phyloP scores from a whole-genome alignment of 306 rosid genomes.

The Oxytropis ochrocephala region DNA sequence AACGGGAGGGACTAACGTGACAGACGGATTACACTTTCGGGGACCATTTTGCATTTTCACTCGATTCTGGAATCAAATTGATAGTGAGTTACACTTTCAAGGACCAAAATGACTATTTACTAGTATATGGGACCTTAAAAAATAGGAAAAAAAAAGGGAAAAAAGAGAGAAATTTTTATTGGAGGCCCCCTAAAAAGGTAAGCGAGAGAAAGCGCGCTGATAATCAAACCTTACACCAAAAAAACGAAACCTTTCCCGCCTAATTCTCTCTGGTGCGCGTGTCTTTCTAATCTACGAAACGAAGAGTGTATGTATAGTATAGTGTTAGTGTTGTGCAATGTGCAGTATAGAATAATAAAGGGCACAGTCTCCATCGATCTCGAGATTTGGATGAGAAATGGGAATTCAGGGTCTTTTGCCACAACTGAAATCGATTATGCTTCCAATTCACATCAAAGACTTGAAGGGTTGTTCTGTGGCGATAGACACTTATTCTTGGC shows the following conservation, averaged over 20 bases:
- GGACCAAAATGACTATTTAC: no score
- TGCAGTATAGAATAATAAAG: background rate
- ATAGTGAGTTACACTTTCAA: no score
- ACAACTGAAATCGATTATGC: constrained; percentile 77
- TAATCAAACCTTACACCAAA: no score
- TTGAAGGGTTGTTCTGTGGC: constrained; percentile 65
- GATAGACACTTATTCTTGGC: constrained; percentile 92
- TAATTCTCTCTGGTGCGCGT: background rate
- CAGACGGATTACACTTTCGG: no score
- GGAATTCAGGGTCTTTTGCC: constrained; percentile 92
- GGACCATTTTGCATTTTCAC: no score
- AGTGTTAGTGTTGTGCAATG: background rate
- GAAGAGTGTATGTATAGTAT: background rate
- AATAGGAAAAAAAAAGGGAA: no score
- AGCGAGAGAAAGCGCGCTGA: no score
- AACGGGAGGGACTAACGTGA: no score
- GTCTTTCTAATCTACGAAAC: background rate
- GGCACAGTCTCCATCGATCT: background rate
- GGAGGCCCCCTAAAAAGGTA: no score
- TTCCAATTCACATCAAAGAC: constrained; percentile 73
- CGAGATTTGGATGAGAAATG: constrained; percentile 27
- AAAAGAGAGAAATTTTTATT: no score
- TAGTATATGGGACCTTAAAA: no score
- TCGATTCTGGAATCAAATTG: no score
- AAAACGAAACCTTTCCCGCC: background rate